Conservation (phyloP, 2,329 filamentous ascomycete genomes). For the Malbranchea cinnamomea region DNA sequence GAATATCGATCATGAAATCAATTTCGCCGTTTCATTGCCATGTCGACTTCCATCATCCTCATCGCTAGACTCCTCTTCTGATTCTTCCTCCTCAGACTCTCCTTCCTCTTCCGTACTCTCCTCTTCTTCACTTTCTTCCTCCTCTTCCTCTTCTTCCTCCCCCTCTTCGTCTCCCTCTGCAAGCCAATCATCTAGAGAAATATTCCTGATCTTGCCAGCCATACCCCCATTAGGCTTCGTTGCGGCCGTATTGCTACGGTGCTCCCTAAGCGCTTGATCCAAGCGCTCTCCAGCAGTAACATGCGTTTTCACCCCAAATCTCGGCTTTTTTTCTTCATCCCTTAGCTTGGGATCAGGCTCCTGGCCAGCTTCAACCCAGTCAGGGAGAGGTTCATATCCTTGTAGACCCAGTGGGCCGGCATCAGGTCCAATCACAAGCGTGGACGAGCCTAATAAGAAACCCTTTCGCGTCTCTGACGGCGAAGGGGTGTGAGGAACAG, state of each 20-base stretch:
- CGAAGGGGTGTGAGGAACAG: constrained; percentile 76
- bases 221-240: constrained; percentile 13
- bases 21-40: no score
- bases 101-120: constrained; percentile 25
- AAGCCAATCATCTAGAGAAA: constrained; percentile 87
- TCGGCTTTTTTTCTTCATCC: constrained; percentile 37
- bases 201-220: constrained; percentile 37
- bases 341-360: constrained; percentile 67
- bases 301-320: constrained; percentile 34
- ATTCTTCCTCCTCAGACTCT: constrained; percentile 23
- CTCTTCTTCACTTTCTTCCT: constrained; percentile 35
- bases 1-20: no score
- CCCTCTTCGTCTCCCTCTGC: constrained; percentile 53
- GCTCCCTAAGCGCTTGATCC: constrained; percentile 29
- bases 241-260: constrained; percentile 18
- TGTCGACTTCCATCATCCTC: constrained; percentile 7
- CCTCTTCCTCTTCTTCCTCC: constrained; percentile 37
- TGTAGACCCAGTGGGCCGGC: constrained; percentile 57
- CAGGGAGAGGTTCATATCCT: constrained; percentile 66
- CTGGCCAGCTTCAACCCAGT: constrained; percentile 66
- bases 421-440: constrained; percentile 66
- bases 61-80: constrained; percentile 29
- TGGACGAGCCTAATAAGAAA: constrained; percentile 68
- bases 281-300: constrained; percentile 29
- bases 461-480: constrained; percentile 71